phyloP scores from a whole-genome alignment of 2,329 filamentous ascomycete genomes.

The Anthostomella pinea region DNA sequence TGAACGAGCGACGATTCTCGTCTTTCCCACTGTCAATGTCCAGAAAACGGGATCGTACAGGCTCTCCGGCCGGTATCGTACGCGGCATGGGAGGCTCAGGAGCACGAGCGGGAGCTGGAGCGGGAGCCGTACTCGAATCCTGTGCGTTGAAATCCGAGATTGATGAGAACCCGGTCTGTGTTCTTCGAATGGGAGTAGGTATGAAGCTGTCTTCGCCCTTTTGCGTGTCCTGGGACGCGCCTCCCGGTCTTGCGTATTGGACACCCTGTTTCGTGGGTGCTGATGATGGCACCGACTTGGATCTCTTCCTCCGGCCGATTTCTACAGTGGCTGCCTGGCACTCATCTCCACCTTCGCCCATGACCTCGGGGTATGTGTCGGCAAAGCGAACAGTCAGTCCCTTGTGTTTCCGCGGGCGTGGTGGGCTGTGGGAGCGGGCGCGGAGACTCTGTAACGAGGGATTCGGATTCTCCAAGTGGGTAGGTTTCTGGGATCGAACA shows the following conservation, averaged over 20 bases:
- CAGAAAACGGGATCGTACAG: conserved; percentile 33
- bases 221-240: conserved; percentile 22
- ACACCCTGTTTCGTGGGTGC: conserved; percentile 30
- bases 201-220: conserved; percentile 45
- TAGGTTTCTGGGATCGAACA: conserved; percentile 54
- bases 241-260: conserved; percentile 25
- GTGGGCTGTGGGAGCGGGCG: conserved; percentile 42
- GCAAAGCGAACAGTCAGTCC: conserved; percentile 73
- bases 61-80: conserved; percentile 32
- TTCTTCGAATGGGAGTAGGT: conserved; percentile 53
- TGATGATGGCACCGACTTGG: conserved; percentile 34
- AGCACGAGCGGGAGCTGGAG: conserved; percentile 9
- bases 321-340: conserved; percentile 69
- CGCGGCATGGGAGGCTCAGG: conserved; percentile 24
- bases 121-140: conserved; percentile 14
- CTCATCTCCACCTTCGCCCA: conserved; percentile 90
- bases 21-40: conserved; percentile 40
- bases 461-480: conserved; percentile 41
- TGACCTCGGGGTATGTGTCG: conserved; percentile 71
- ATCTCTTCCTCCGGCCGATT: conserved; percentile 59
- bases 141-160: conserved; percentile 26
- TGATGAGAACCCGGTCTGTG: conserved; percentile 54
- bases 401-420: conserved; percentile 51
- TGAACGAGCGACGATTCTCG: conserved; percentile 55
- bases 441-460: conserved; percentile 46